Conservation (phyloP, 495 filamentous ascomycete species). For the Penicillium bovifimosum region DNA sequence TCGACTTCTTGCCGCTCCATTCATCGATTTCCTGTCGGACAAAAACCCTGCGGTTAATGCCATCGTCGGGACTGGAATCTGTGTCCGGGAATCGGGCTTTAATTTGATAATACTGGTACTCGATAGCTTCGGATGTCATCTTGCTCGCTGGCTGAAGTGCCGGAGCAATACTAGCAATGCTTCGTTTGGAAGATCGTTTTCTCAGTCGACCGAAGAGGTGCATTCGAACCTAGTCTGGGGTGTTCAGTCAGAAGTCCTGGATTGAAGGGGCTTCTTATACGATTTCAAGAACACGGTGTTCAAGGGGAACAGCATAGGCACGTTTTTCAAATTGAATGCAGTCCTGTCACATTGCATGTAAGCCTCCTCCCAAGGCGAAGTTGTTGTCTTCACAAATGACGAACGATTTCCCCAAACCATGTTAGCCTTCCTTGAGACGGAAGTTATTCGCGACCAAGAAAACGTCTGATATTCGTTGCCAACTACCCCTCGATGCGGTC, state of each 20-base stretch:
- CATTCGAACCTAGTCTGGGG: neutral
- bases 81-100: neutral
- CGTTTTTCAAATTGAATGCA: neutral
- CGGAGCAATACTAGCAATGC: neutral
- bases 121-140: neutral
- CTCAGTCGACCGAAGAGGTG: conserved; percentile 7
- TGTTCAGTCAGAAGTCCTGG: neutral
- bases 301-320: neutral
- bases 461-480: neutral
- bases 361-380: neutral
- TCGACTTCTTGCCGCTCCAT: conserved; percentile 3
- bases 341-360: neutral
- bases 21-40: conserved; percentile 10
- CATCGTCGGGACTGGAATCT: neutral
- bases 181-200: neutral
- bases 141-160: neutral
- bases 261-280: neutral
- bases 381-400: neutral
- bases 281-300: neutral
- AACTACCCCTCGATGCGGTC: neutral
- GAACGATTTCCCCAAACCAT: neutral
- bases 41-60: conserved; percentile 1
- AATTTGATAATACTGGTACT: conserved; percentile 1
- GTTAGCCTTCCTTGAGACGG: neutral
- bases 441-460: conserved; percentile 1